Evolutionary conservation across 352 stramenopile genomes (phyloP).

Genomic region (Discostella stelligera): DNA sequence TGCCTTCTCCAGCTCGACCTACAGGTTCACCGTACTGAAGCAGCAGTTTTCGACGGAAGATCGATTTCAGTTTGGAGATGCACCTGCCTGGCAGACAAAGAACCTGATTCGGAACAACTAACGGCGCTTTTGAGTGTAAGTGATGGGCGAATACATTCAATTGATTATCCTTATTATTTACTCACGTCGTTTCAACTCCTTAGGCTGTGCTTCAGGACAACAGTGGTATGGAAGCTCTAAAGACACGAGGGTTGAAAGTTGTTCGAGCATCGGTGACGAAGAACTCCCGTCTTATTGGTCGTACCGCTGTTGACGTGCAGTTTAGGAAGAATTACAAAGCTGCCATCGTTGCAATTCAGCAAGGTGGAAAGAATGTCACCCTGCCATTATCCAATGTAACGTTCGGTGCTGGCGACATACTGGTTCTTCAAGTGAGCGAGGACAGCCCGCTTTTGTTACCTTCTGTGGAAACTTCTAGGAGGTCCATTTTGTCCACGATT

Average conservation of each 20-base stretch:
- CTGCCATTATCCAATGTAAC: constrained; percentile 25
- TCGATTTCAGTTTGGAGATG: constrained; percentile 79
- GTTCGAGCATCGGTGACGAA: constrained; percentile 64
- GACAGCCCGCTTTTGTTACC: constrained; percentile 62
- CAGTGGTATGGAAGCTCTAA: constrained; percentile 43
- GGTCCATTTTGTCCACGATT: not conserved
- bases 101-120: constrained; percentile 66
- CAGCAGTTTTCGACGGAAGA: constrained; percentile 54
- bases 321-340: constrained; percentile 72
- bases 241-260: constrained; percentile 61
- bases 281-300: constrained; percentile 60
- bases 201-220: constrained; percentile 44
- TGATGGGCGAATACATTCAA: not conserved
- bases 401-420: constrained; percentile 63
- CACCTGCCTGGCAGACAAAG: constrained; percentile 49
- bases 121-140: constrained; percentile 56
- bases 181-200: constrained; percentile 3
- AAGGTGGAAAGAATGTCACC: constrained; percentile 52
- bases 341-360: constrained; percentile 67
- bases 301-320: constrained; percentile 48
- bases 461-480: constrained; percentile 19
- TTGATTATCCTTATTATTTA: constrained; percentile 5
- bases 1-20: constrained; percentile 55
- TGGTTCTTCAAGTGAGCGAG: constrained; percentile 72
- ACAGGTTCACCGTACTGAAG: constrained; percentile 69